Evolutionary conservation across 2,329 filamentous ascomycete species (phyloP).

Genomic region (Chalaropsis ovoidea): DNA sequence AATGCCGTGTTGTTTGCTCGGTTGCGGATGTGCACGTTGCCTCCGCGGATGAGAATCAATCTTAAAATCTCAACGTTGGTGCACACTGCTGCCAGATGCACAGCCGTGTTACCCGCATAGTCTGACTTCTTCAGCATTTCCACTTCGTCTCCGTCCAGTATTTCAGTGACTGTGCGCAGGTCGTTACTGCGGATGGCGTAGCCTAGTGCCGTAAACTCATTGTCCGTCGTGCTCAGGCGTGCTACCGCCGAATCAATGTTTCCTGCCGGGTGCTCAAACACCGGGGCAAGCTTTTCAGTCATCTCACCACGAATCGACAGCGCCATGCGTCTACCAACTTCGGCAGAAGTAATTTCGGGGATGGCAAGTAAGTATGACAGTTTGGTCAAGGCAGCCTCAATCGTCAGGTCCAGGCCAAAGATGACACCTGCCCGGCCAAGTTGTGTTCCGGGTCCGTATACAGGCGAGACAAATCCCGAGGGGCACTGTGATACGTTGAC

Average conservation of each 20-base stretch:
- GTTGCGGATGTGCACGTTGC: slow-evolving; percentile 58
- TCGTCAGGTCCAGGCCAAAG: slow-evolving; percentile 79
- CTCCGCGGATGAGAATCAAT: slow-evolving; percentile 50
- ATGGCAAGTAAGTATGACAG: slow-evolving; percentile 71
- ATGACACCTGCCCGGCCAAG: slow-evolving; percentile 77
- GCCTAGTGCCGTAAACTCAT: slow-evolving; percentile 65
- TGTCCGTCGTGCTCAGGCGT: slow-evolving; percentile 41
- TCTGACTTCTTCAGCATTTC: slow-evolving; percentile 64
- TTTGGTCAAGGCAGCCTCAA: slow-evolving; percentile 84
- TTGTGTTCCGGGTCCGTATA: slow-evolving; percentile 68
- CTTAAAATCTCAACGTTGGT: slow-evolving; percentile 46
- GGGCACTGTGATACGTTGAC: slow-evolving; percentile 89
- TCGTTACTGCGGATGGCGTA: slow-evolving; percentile 70
- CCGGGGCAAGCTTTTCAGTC: slow-evolving; percentile 61
- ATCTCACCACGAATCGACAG: slow-evolving; percentile 72
- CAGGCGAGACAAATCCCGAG: slow-evolving; percentile 62
- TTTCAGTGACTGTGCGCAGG: slow-evolving; percentile 52
- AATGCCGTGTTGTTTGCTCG: slow-evolving; percentile 55
- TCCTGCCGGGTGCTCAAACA: slow-evolving; percentile 64
- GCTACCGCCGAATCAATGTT: slow-evolving; percentile 37
- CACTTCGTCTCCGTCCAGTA: slow-evolving; percentile 55
- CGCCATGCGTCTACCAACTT: slow-evolving; percentile 62
- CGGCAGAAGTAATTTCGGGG: slow-evolving; percentile 51
- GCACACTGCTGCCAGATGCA: slow-evolving; percentile 49
- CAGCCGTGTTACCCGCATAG: slow-evolving; percentile 68